Evolutionary conservation across 345 rosid species (phyloP), one percentile per base, ranked within the genome.

Genomic region (Mercurialis annua): DNA sequence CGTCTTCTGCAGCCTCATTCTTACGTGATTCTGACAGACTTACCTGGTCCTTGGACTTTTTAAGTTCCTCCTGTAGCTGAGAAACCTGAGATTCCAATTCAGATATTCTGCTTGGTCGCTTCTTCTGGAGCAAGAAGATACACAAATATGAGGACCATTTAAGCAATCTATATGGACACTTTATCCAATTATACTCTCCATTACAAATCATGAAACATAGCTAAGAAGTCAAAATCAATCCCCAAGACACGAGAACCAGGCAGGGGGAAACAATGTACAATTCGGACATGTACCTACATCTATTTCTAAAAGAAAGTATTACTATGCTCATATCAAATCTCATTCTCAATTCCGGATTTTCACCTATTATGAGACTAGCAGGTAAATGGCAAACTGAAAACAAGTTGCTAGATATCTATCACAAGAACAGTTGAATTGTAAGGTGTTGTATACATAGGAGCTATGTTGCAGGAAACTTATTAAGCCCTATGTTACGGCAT

Each of bases 21-120:
- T 87, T 94, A 48, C 62, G 79, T 6, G 89, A 81, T 69, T 91
- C 99, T 6, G 96, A 84, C 44, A 76, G 72, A 29, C 30, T 87
- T 67, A 91, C 77, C 67, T 88, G 86, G 42, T 89, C 94, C 77
- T 86, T 94, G 9, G 83, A 83, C 78, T 71, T 89, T 76, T 84
- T 88, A 8, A 94, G 86, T 60, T 94, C 97, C 51, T 84, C 96
- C 69, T 88, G 92, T 48, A 94, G 90, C 69, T 85, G 93, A 71
- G 84, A 48, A 38, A 87, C 56, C 81, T 85, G 92, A 48, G 85
- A 69, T 74, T 84, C 93, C 77, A 86, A 69, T 73, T 89, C 93
- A 0, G 82, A 69, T 72, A 88, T 76, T 77, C 72, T 81, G 44
- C 81, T 73, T 15, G 83, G 74, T 43, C 90, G 81, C 71, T 84